phyloP scores from a whole-genome alignment of 495 filamentous ascomycete species.

The Xeromyces bisporus region DNA sequence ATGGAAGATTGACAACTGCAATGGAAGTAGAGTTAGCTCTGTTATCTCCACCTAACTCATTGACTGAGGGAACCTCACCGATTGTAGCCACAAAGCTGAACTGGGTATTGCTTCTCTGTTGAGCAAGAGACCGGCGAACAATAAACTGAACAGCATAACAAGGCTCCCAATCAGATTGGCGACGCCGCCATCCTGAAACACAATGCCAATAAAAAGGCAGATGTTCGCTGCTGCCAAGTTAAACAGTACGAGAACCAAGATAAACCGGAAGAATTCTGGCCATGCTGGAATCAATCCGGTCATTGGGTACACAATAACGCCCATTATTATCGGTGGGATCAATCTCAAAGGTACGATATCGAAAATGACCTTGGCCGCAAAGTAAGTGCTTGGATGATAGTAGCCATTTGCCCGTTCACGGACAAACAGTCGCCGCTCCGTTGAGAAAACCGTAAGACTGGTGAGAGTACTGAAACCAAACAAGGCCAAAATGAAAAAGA shows the following conservation, averaged over 20 bases:
- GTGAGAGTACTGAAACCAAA: conserved; percentile 96
- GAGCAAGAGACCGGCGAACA: conserved; percentile 83
- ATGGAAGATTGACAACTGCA: conserved; percentile 89
- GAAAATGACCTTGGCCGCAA: conserved; percentile 81
- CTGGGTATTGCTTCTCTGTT: conserved; percentile 87
- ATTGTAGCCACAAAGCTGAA: conserved; percentile 72
- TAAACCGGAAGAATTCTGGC: conserved; percentile 76
- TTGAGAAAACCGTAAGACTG: conserved; percentile 80
- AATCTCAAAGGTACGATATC: conserved; percentile 89
- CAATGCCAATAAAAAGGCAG: conserved; percentile 89
- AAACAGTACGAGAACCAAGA: conserved; percentile 85
- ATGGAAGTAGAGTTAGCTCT: conserved; percentile 8
- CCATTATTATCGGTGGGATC: conserved; percentile 90
- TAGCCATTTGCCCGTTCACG: conserved; percentile 94
- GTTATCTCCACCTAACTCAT: neutral
- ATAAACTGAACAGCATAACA: conserved; percentile 92
- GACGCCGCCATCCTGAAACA: conserved; percentile 80
- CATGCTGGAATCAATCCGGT: conserved; percentile 75
- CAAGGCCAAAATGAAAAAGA: conserved; percentile 91
- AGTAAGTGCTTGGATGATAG: conserved; percentile 95
- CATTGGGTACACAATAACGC: conserved; percentile 97
- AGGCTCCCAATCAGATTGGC: conserved; percentile 89
- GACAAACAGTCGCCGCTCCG: conserved; percentile 82
- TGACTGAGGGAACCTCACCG: too few relatives aligned
- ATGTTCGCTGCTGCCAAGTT: conserved; percentile 88